phyloP scores from a whole-genome alignment of 106 monocot genomes.

The Dendrobium catenatum region DNA sequence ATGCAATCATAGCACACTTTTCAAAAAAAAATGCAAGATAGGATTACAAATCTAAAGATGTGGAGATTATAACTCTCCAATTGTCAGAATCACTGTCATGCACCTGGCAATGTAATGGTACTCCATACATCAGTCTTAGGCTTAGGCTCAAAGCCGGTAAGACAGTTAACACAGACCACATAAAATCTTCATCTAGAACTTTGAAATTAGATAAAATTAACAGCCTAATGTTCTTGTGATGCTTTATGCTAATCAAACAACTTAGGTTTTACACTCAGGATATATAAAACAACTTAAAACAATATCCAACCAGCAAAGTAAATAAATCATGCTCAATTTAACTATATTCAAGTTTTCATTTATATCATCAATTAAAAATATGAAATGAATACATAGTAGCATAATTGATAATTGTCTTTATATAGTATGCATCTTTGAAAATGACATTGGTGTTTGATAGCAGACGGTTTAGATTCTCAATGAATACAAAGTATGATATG shows the following conservation, averaged over 20 bases:
- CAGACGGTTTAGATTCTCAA: background rate
- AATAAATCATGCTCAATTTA: background rate
- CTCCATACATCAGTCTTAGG: background rate
- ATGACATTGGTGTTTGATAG: background rate
- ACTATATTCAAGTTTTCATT: background rate
- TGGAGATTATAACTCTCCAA: background rate
- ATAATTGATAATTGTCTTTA: background rate
- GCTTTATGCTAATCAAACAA: background rate
- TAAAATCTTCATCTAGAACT: background rate
- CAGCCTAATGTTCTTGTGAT: background rate
- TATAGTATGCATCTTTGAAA: background rate
- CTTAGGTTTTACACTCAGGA: background rate
- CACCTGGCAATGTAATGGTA: too few relatives aligned
- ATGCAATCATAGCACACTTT: background rate
- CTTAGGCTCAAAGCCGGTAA: background rate
- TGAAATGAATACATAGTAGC: background rate
- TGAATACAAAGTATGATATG: background rate
- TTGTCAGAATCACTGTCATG: too few relatives aligned
- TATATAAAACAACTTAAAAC: background rate
- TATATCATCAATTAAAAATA: background rate
- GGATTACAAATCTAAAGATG: background rate
- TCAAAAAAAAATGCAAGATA: background rate
- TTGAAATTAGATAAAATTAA: background rate
- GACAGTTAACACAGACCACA: background rate
- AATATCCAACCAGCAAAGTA: background rate